Percentiles rank a stretch among this genome's conserved stretches.
These are phyloP conservation scores for Candida pini DNA, from an alignment of 805 yeast species.

Conservation along the genomic window DNA sequence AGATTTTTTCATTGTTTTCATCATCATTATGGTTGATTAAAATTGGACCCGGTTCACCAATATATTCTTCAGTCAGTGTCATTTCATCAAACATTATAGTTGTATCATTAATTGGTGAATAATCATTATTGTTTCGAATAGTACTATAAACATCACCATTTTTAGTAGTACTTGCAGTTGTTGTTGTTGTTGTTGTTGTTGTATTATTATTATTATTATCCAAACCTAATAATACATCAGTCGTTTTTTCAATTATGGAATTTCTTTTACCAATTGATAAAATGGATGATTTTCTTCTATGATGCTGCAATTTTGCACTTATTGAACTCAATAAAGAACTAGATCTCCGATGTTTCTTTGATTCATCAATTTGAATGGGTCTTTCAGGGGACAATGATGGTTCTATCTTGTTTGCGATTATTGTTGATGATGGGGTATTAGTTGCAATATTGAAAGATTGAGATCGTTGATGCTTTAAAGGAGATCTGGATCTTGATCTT, in stretches of 20 bases:
- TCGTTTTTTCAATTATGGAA: constrained; percentile 24
- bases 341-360: constrained; percentile 18
- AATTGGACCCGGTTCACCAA: constrained; percentile 34
- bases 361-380: too few relatives aligned
- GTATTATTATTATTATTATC: background rate
- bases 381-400: background rate
- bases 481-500: constrained; percentile 10
- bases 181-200: constrained; percentile 1
- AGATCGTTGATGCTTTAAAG: constrained; percentile 7
- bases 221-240: constrained; percentile 23
- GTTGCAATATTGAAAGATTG: background rate
- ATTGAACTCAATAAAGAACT: constrained; percentile 22
- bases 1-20: too few relatives aligned
- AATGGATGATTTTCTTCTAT: constrained; percentile 21
- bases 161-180: background rate
- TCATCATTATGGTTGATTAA: too few relatives aligned
- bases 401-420: background rate
- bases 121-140: background rate
- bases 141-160: background rate
- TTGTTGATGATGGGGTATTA: background rate
- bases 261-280: constrained; percentile 12
- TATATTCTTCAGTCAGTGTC: constrained; percentile 21
- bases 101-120: constrained; percentile 10
- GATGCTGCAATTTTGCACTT: constrained; percentile 22
- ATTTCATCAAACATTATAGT: constrained; percentile 22